A percentile compares a stretch with the other conserved stretches of the same genome.
phyloP scores from a whole-genome alignment of 1,139 yeast genomes.

The Wickerhamomyces sp. region DNA sequence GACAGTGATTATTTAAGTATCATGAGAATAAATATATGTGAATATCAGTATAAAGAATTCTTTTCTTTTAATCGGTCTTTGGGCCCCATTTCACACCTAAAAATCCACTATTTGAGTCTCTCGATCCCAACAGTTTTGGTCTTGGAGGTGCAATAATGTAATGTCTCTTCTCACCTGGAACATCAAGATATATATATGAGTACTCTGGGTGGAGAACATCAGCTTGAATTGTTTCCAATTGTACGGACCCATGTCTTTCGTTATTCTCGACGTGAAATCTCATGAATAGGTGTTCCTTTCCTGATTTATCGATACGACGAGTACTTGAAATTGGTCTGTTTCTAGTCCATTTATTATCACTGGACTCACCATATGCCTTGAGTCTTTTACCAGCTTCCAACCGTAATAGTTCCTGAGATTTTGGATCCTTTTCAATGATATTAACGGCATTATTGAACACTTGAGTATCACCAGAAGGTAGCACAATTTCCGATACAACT shows the following conservation, averaged over 20 bases:
- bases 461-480: constrained; percentile 90
- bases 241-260: constrained; percentile 58
- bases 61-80: constrained; percentile 38
- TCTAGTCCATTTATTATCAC: constrained; percentile 77
- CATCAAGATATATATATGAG: constrained; percentile 71
- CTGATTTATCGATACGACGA: constrained; percentile 59
- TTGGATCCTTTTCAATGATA: constrained; percentile 63
- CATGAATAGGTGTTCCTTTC: constrained; percentile 78
- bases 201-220: constrained; percentile 72
- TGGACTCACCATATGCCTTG: constrained; percentile 78
- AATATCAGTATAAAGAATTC: background rate
- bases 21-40: background rate
- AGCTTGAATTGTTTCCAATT: constrained; percentile 64
- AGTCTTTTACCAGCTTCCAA: constrained; percentile 53
- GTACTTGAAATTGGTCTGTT: constrained; percentile 71
- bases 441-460: constrained; percentile 84
- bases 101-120: constrained; percentile 47
- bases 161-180: constrained; percentile 63
- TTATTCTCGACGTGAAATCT: constrained; percentile 80
- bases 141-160: constrained; percentile 63
- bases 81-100: constrained; percentile 87
- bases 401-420: constrained; percentile 54
- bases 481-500: constrained; percentile 69
- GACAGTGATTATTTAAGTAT: constrained; percentile 1
- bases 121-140: constrained; percentile 27